Evolutionary conservation across 2,329 filamentous ascomycete species (phyloP), one percentile per base, ranked within the genome.

Genomic region (Alternaria angustiovoidea): DNA sequence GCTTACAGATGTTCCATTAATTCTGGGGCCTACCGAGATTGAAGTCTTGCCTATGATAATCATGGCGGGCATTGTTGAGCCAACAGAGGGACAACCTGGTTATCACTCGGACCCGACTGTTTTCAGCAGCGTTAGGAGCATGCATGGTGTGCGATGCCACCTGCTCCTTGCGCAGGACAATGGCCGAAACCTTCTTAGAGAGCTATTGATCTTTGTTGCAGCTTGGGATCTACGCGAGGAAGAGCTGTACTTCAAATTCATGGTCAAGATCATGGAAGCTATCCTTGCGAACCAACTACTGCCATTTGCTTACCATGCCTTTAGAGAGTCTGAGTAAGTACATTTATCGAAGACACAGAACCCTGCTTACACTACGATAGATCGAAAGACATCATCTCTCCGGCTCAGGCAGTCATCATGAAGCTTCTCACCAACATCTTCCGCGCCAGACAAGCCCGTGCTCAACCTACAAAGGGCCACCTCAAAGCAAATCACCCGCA

Each of bases 11-110:
- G 93, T 98, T 12, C 94, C 94, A 30, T 91, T 98, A 67, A 96
- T 97, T 38, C 84, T 98, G 30, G 94, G 96, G 43, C 94, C 94
- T 0, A 94, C 93, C 57, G 94, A 98, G 79, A 97, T 97, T 54
- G 94, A 98, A 78, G 94, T 95, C 6, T 82, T 98, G 54, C 94
- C 96, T 56, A 97, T 97, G 94, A 96, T 97, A 61, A 90, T 98
- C 71, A 97, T 97, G 82, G 94, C 92, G 14, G 96, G 94, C 63
- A 96, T 98, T 54, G 88, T 97, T 22, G 92, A 96, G 70, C 89
- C 88, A n/a, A 84, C 87, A 60, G 91, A 91, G 61, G 90, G 91
- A 11, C 74, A 65, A 88, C 85, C 85, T 12, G 90, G 89, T 12
- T 75, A 79, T 54, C 75, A 79, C 47, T 67, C 73, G 12, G 77